These are phyloP conservation scores for Scutellaria galericulata DNA, from an alignment of 257 asterid genomes.

Conservation along the genomic window DNA sequence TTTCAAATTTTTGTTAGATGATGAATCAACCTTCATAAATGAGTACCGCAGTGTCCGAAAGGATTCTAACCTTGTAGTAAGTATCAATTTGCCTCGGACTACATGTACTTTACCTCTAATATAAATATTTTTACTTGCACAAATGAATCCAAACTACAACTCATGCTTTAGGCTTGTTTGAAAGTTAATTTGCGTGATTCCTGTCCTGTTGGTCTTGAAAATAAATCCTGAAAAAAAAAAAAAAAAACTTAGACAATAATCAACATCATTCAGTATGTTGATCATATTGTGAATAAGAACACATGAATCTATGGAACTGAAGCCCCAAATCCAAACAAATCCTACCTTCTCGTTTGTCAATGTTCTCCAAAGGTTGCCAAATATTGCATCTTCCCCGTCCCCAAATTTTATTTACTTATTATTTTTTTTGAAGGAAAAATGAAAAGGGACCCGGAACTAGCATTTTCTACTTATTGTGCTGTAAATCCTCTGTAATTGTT, in stretches of 20 bases:
- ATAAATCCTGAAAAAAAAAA: not conserved
- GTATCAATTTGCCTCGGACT: constrained; percentile 37
- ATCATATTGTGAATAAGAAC: not conserved
- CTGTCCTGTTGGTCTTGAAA: not conserved
- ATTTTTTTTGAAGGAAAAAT: too few species aligned
- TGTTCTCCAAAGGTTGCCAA: not conserved
- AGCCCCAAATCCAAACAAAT: not conserved
- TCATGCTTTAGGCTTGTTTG: not conserved
- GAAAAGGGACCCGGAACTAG: not conserved
- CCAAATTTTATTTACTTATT: not conserved
- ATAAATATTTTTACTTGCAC: not conserved
- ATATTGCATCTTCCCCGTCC: not conserved
- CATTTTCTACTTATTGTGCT: not conserved
- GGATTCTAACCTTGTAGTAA: constrained; percentile 76
- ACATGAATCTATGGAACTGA: not conserved
- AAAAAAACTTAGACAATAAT: not conserved
- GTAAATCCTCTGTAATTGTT: constrained; percentile 26
- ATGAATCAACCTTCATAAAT: constrained; percentile 72
- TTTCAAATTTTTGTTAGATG: constrained; percentile 71
- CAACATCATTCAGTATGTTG: not conserved
- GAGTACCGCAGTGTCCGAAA: constrained; percentile 76
- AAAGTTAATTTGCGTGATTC: not conserved
- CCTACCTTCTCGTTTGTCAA: not conserved
- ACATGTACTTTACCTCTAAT: constrained; percentile 14
- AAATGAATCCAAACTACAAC: not conserved